phyloP scores from a whole-genome alignment of 1,284 basidiomycete species.

The Schizophyllum amplum region DNA sequence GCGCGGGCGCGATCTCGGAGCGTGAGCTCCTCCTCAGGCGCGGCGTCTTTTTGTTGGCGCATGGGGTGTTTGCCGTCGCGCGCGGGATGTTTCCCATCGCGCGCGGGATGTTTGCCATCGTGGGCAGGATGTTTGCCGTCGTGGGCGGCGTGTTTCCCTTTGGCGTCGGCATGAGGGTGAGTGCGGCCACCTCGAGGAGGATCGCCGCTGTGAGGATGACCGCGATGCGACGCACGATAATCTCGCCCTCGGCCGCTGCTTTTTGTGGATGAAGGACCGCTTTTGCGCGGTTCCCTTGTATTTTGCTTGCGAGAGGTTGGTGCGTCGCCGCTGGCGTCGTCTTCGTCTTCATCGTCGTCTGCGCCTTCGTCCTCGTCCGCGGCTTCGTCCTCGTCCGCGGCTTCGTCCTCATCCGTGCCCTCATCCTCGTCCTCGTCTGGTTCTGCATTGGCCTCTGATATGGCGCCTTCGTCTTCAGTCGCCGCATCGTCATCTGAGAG shows the following conservation, averaged over 20 bases:
- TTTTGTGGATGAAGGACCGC: not conserved
- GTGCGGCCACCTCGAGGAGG: no score
- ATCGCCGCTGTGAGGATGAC: no score
- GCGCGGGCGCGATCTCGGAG: slow-evolving; percentile 51
- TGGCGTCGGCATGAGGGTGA: no score
- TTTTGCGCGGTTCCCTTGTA: not conserved
- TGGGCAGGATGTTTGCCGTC: no score
- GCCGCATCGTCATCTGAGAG: slow-evolving; percentile 1
- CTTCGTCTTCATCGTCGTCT: not conserved
- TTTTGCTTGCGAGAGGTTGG: not conserved
- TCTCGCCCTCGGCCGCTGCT: not conserved
- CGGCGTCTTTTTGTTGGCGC: slow-evolving; percentile 8
- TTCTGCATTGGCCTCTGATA: no score
- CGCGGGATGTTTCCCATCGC: not conserved
- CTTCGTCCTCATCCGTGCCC: slow-evolving; percentile 2
- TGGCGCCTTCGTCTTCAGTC: not conserved
- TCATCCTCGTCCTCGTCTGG: not conserved
- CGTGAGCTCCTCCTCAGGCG: slow-evolving; percentile 18
- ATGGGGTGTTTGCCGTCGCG: not conserved
- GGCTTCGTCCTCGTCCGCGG: not conserved
- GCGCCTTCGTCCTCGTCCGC: not conserved
- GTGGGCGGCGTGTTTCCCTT: not conserved
- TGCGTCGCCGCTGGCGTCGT: not conserved
- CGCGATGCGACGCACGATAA: no score
- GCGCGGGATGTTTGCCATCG: not conserved